Percentiles rank a stretch among this genome's conserved stretches.
Evolutionary conservation across 768 basidiomycete genomes (phyloP).

Genomic region (Gymnopilus dilepis): DNA sequence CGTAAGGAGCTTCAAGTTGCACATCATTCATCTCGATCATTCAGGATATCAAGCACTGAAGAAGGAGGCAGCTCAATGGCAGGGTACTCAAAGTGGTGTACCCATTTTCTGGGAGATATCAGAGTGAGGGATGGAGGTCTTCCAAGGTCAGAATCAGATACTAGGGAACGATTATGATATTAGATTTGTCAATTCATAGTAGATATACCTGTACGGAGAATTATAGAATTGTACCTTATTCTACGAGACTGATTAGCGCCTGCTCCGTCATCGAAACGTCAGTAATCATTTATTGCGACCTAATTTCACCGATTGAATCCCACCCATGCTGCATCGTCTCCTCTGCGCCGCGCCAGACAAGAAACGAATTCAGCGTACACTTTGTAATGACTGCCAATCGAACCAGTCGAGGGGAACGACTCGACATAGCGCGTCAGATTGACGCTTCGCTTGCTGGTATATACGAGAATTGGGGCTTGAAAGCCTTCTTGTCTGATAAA

Average conservation of each 20-base stretch:
- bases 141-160: no score
- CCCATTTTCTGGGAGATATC: no score
- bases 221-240: no score
- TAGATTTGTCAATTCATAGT: no score
- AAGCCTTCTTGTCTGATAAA: constrained; percentile 18
- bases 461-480: constrained; percentile 18
- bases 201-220: no score
- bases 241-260: no score
- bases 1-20: not conserved
- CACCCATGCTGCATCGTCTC: constrained; percentile 20
- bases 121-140: no score
- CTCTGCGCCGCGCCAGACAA: constrained; percentile 15
- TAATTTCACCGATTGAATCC: constrained; percentile 5
- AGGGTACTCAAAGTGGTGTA: not conserved
- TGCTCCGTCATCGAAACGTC: no score
- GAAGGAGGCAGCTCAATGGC: not conserved
- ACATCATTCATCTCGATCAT: not conserved
- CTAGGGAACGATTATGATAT: no score
- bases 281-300: no score
- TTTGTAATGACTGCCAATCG: constrained; percentile 5
- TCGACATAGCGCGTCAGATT: constrained; percentile 16
- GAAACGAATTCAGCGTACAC: constrained; percentile 15
- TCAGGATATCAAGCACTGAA: not conserved
- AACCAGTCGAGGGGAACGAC: constrained; percentile 9
- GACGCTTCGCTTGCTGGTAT: constrained; percentile 3